Conservation (phyloP, 148 eudicot genomes). For the Camellia japonica region DNA sequence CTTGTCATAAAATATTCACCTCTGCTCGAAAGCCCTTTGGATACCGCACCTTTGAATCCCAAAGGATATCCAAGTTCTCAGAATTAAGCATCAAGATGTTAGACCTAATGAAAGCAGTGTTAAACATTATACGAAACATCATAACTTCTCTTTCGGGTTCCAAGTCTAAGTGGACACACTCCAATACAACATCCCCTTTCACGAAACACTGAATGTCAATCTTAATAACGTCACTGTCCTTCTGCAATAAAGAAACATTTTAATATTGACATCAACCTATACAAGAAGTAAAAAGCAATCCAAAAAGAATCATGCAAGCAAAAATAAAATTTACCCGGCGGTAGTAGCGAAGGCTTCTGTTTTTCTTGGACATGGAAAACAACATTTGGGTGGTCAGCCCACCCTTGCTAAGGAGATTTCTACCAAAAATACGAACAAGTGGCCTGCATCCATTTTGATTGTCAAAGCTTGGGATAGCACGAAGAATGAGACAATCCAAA, state of each 20-base stretch:
- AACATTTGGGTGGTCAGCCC: constrained; percentile 85
- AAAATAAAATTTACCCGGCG: constrained; percentile 50
- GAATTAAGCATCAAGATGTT: constrained; percentile 82
- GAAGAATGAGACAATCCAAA: constrained; percentile 90
- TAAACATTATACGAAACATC: constrained; percentile 98
- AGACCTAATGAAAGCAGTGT: constrained; percentile 97
- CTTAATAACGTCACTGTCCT: constrained; percentile 92
- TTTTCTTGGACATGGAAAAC: constrained; percentile 84
- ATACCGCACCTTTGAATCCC: constrained; percentile 93
- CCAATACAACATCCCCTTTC: constrained; percentile 95
- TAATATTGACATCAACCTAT: constrained; percentile 17
- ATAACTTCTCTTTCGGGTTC: constrained; percentile 96
- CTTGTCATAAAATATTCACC: constrained; percentile 38
- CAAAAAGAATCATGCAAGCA: constrained; percentile 11
- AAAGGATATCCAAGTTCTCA: constrained; percentile 92
- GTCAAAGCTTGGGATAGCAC: constrained; percentile 84
- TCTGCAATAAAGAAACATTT: constrained; percentile 48
- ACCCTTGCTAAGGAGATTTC: constrained; percentile 83
- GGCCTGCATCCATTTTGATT: constrained; percentile 86
- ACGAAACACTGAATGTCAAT: constrained; percentile 95
- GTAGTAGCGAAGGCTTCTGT: constrained; percentile 72
- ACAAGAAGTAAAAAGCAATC: constrained; percentile 11
- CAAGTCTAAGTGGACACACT: constrained; percentile 87
- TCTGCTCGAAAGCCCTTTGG: constrained; percentile 97
- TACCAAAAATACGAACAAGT: constrained; percentile 83